A percentile compares a stretch with the other conserved stretches of the same genome.
Conservation (phyloP, 208 protist genomes). For the Acanthamoeba sp. region DNA sequence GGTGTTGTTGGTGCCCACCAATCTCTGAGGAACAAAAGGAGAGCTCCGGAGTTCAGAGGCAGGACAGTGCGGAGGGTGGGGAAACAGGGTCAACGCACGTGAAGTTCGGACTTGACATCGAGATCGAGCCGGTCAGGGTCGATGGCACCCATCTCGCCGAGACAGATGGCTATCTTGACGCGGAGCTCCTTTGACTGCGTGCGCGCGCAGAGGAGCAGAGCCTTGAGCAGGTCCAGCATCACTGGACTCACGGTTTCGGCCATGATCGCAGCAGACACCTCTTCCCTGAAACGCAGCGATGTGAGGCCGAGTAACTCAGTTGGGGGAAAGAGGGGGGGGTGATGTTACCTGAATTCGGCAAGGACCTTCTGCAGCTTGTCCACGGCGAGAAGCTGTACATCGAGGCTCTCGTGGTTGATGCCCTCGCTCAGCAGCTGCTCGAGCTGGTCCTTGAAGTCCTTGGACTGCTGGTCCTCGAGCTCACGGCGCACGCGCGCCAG, state of each 20-base stretch:
- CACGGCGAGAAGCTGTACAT: constrained; percentile 51
- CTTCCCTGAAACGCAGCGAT: not conserved
- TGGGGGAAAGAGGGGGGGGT: not conserved
- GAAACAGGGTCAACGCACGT: not conserved
- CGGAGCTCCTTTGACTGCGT: constrained; percentile 54
- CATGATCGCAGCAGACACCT: constrained; percentile 6
- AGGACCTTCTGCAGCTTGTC: constrained; percentile 59
- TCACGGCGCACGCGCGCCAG: constrained; percentile 19
- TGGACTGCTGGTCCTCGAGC: constrained; percentile 34
- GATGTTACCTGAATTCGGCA: constrained; percentile 34
- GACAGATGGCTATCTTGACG: constrained; percentile 44
- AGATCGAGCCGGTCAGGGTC: constrained; percentile 82
- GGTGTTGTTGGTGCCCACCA: constrained; percentile 28
- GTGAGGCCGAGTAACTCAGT: no score
- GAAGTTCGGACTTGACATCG: constrained; percentile 13
- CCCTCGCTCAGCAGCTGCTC: constrained; percentile 48
- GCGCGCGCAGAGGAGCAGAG: constrained; percentile 8
- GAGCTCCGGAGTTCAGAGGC: not conserved
- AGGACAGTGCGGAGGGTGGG: not conserved
- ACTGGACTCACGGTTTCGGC: constrained; percentile 28
- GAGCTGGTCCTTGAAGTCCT: constrained; percentile 55
- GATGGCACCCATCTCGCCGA: constrained; percentile 83
- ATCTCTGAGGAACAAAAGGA: not conserved
- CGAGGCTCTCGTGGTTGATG: constrained; percentile 59
- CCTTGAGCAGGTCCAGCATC: constrained; percentile 74